Evolutionary conservation across 768 basidiomycete species (phyloP), one percentile per base, ranked within the genome.

Genomic region (Tricholoma matsutake): DNA sequence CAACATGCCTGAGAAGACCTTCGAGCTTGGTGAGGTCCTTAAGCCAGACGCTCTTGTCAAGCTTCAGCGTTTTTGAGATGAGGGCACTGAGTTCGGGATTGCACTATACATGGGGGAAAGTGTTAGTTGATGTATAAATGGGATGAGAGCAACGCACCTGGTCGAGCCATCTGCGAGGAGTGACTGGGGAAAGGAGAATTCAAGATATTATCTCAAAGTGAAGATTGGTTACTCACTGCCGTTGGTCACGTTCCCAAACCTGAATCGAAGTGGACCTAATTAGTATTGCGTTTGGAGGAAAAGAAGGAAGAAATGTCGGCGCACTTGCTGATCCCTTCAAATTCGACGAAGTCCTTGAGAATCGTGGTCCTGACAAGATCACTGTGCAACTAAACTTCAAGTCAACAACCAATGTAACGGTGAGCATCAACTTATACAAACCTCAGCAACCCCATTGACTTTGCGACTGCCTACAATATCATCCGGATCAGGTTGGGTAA

Each of bases 401-500:
- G 56, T 45, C 28, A 58, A 11, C 32, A 34, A 29, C 54, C 31
- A 28, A 20, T 55, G 18, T 41, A 2, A 8, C 3, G 9, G 16
- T 41, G 28, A 13, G 31, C 18, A 39, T 49, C 18, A 49, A 43
- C 52, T 20, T 35, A 63, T 29, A 54, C 70, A 9, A 64, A 88
- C 86, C 78, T 95, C 96, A 9, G 97, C 96, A 13, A 98, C 97
- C 69, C 97, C 96, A 67, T 99, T 99, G 68, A 95, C 91, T 71
- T 88, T 91, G 66, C 88, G 84, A 68, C 88, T 91, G 29, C 86
- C 86, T 86, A 60, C 54, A 63, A 4, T 8, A 54, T 29, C 56
- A 20, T 61, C 55, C 54, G 47, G n/a, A 60, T 49, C 51, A 49
- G 34, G 32, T 16, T 32, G 47, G 20, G 62, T 59, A 60, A 32